Base-by-base conservation (phyloP, 306 rosid genomes). In the Quercus suber region DNA sequence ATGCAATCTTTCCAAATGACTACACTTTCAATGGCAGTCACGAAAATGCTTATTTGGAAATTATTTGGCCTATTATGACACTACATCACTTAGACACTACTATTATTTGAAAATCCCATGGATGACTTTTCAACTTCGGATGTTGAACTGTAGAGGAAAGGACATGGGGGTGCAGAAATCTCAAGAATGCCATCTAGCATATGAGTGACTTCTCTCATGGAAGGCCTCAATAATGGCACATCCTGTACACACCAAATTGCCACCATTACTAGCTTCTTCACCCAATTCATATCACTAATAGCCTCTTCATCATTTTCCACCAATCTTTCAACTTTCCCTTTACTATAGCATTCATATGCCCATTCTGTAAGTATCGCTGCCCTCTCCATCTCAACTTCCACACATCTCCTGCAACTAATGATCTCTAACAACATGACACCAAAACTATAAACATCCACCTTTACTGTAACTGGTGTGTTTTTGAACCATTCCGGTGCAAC, bases 331-430 rank as follows among this genome's bases (percentile, higher is more conserved):
- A 67, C 14, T 35, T 67, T 33, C 51, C 71, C 71, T 19, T 0
- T 33, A 4, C 49, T 7, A 65, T 33, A 33, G 20, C 51, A 65
- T 31, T 65, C 71, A 19, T 33, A 65, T 7, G 51, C 71, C 71
- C 51, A 65, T 33, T 65, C 71, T 7, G 19, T 65, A 17, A 65
- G 71, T 31, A 65, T 31, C 0, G 51, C 45, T 18, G 71, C 71
- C 71, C 3, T 65, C 51, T 65, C 71, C 71, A 65, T 65, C 71
- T 65, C 71, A 65, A 33, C 35, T 17, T 65, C 71, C 49, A 65
- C 71, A 18, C 51, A 65, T 19, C 23, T 65, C 14, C 71, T 33
- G 25, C 71, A 65, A 0, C 51, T 6, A 65, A 65, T 1, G 51
- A 65, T 65, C 71, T 65, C 71, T 15, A 65, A 33, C 45, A 65